Conservation (phyloP, 73 alveolate species). For the Blepharisma stoltei region DNA sequence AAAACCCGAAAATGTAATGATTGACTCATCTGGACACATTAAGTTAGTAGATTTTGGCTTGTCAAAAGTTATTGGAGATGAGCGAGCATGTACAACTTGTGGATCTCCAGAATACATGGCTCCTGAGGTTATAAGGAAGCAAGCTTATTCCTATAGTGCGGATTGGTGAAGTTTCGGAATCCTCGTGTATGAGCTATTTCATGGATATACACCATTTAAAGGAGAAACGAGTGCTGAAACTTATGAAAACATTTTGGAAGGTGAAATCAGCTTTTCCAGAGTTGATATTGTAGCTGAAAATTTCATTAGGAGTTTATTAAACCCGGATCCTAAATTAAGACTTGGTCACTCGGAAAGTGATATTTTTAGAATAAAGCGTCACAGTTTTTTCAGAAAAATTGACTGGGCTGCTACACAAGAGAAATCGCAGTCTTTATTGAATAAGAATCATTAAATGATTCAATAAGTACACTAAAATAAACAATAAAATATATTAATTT, state of each 20-base stretch:
- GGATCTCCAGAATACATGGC: slow-evolving; percentile 59
- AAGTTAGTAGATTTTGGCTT: slow-evolving; percentile 54
- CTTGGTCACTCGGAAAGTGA: slow-evolving; percentile 7
- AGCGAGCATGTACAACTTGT: slow-evolving; percentile 41
- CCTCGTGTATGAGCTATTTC: slow-evolving; percentile 48
- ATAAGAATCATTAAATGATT: too few relatives aligned
- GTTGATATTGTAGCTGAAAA: neutral
- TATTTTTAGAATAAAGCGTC: slow-evolving; percentile 39
- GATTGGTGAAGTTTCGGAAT: slow-evolving; percentile 62
- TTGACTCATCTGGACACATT: slow-evolving; percentile 40
- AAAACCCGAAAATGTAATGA: slow-evolving; percentile 34
- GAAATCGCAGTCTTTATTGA: too few relatives aligned
- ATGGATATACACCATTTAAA: slow-evolving; percentile 49
- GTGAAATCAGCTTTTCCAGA: too few relatives aligned
- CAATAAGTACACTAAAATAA: too few relatives aligned
- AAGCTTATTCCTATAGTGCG: slow-evolving; percentile 39
- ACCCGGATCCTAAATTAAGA: slow-evolving; percentile 3
- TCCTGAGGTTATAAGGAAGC: slow-evolving; percentile 53
- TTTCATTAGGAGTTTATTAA: neutral
- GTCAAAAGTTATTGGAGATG: slow-evolving; percentile 43
- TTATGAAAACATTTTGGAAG: too few relatives aligned
- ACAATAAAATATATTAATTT: too few relatives aligned
- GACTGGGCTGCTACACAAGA: slow-evolving; percentile 18
- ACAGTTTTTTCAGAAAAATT: slow-evolving; percentile 35
- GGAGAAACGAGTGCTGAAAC: too few relatives aligned